Evolutionary conservation across 1,139 yeast genomes (phyloP).

Genomic region (Groenewaldozyma sp.): DNA sequence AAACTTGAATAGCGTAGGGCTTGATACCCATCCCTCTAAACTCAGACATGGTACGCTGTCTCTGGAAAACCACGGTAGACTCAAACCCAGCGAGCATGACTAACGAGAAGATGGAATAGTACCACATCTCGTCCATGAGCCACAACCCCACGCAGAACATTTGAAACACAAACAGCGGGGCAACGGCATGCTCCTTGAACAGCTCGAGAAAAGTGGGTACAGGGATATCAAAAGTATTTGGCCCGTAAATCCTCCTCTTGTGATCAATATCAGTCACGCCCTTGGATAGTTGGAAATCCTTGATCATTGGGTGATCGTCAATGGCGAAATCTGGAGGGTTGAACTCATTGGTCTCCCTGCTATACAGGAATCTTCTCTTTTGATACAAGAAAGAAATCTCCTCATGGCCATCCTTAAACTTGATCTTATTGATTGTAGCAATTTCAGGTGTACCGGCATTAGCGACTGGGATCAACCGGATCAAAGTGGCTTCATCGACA

Average conservation of each 20-base stretch:
- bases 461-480: constrained; percentile 73
- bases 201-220: constrained; percentile 84
- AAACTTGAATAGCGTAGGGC: constrained; percentile 71
- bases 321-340: constrained; percentile 74
- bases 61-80: constrained; percentile 83
- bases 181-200: constrained; percentile 96
- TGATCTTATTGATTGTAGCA: constrained; percentile 51
- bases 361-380: constrained; percentile 79
- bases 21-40: constrained; percentile 96
- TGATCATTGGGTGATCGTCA: constrained; percentile 51
- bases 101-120: constrained; percentile 80
- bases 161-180: constrained; percentile 96
- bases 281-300: constrained; percentile 46
- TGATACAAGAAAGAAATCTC: constrained; percentile 79
- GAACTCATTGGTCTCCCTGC: constrained; percentile 45
- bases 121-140: constrained; percentile 97
- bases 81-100: constrained; percentile 92
- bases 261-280: constrained; percentile 55
- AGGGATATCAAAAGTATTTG: constrained; percentile 86
- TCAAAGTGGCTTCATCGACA: constrained; percentile 56
- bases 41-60: constrained; percentile 89
- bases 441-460: constrained; percentile 84
- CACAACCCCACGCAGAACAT: constrained; percentile 91
- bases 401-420: constrained; percentile 47
- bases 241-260: constrained; percentile 59